These are phyloP conservation scores for Colletotrichum magnum DNA, from an alignment of 2,329 filamentous ascomycete species.

Conservation along the genomic window DNA sequence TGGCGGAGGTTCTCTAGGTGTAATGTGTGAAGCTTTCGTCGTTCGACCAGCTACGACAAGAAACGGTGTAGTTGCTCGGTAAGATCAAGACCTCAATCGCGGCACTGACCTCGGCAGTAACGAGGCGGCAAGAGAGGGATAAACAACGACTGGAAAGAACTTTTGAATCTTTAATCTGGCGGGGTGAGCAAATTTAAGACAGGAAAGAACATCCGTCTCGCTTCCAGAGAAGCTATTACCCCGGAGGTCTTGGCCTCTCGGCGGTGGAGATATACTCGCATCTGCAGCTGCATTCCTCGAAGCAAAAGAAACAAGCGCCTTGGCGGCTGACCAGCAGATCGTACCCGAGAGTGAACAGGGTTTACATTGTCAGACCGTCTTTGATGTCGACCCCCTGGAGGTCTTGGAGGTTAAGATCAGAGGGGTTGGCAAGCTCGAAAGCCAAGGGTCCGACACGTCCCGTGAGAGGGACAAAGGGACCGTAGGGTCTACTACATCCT, in stretches of 20 bases:
- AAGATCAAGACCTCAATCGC: not conserved
- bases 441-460: constrained; percentile 13
- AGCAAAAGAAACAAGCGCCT: constrained; percentile 4
- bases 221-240: not conserved
- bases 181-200: constrained; percentile 16
- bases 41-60: too few species aligned
- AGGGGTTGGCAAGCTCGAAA: constrained; percentile 10
- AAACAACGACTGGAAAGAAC: too few species aligned
- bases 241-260: constrained; percentile 4
- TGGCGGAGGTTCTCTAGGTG: not conserved
- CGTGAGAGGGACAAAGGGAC: not conserved
- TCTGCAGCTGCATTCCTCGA: not conserved
- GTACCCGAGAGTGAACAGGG: not conserved
- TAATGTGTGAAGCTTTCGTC: too few species aligned
- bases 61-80: too few species aligned
- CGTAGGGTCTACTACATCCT: too few species aligned
- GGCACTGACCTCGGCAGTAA: not conserved
- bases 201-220: not conserved
- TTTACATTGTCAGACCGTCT: not conserved
- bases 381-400: constrained; percentile 10
- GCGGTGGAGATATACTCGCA: not conserved
- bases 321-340: constrained; percentile 8
- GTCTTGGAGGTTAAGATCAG: constrained; percentile 4
- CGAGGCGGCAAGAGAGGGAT: not conserved
- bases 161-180: not conserved